A percentile compares a stretch with the other conserved stretches of the same genome.
These are phyloP conservation scores for Hydnomerulius pinastri DNA, from an alignment of 768 basidiomycete genomes.

Conservation along the genomic window DNA sequence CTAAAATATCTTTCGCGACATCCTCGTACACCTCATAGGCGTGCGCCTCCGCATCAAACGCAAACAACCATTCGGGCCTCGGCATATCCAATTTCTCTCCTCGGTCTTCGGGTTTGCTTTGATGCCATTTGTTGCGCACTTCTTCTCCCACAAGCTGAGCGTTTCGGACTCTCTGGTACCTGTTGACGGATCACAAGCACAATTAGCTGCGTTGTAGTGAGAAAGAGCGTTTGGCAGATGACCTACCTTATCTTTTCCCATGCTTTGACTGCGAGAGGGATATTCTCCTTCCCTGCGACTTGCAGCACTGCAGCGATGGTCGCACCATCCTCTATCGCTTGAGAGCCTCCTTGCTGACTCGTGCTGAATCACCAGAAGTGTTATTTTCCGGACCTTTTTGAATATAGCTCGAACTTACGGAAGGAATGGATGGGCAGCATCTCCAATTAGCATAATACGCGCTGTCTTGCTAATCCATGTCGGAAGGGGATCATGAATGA, in stretches of 20 bases:
- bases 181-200: constrained; percentile 11
- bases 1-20: constrained; percentile 4
- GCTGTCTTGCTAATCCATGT: constrained; percentile 34
- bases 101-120: constrained; percentile 15
- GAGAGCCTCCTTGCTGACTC: constrained; percentile 38
- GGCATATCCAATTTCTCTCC: constrained; percentile 16
- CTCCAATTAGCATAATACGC: constrained; percentile 18
- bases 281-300: constrained; percentile 3
- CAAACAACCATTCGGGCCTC: constrained; percentile 23
- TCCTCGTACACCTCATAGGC: constrained; percentile 13
- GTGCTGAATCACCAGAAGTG: constrained; percentile 3
- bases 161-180: constrained; percentile 15
- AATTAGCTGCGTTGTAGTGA: not conserved
- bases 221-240: not conserved
- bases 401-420: constrained; percentile 11
- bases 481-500: constrained; percentile 38
- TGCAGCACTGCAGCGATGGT: constrained; percentile 35
- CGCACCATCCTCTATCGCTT: constrained; percentile 40
- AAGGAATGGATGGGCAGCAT: constrained; percentile 25
- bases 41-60: constrained; percentile 22
- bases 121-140: constrained; percentile 26
- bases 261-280: not conserved
- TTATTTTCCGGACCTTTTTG: not conserved
- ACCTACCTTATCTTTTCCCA: constrained; percentile 3
- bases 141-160: constrained; percentile 20